Evolutionary conservation across 2,329 filamentous ascomycete species (phyloP).

Genomic region (Parastagonospora avenae): DNA sequence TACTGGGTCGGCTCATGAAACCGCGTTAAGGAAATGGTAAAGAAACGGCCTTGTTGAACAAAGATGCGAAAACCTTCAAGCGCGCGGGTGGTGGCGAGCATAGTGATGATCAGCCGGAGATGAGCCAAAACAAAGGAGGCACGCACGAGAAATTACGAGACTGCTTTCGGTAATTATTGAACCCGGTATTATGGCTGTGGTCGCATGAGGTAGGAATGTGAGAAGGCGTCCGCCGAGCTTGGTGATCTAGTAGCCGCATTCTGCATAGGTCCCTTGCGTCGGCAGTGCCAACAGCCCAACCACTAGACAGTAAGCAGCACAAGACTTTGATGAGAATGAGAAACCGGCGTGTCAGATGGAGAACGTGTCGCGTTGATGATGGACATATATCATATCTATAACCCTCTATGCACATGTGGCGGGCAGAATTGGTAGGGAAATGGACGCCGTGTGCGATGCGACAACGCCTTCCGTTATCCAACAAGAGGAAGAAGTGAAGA

Average conservation of each 20-base stretch:
- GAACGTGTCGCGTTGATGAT: not conserved
- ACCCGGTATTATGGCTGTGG: constrained; percentile 8
- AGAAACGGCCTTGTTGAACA: constrained; percentile 12
- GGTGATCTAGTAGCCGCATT: constrained; percentile 20
- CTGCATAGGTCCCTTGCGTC: constrained; percentile 22
- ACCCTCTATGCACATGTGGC: constrained; percentile 11
- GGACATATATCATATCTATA: constrained; percentile 16
- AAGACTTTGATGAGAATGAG: not conserved
- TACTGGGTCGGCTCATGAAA: constrained; percentile 14
- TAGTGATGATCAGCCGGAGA: constrained; percentile 13
- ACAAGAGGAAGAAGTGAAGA: constrained; percentile 11
- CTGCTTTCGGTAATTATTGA: constrained; percentile 17
- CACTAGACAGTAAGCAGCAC: constrained; percentile 5
- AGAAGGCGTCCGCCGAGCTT: constrained; percentile 12
- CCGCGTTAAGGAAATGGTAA: constrained; percentile 1
- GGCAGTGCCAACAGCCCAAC: not conserved
- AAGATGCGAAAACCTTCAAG: constrained; percentile 14
- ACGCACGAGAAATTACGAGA: constrained; percentile 26
- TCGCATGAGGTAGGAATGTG: constrained; percentile 11
- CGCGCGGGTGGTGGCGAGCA: constrained; percentile 9
- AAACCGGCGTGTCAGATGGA: not conserved
- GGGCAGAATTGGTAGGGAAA: constrained; percentile 1
- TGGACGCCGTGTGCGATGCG: constrained; percentile 32
- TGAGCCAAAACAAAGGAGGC: constrained; percentile 33
- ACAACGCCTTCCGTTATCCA: constrained; percentile 12